These are phyloP conservation scores for Neurospora hispaniola DNA, from an alignment of 495 filamentous ascomycete genomes.

Conservation along the genomic window DNA sequence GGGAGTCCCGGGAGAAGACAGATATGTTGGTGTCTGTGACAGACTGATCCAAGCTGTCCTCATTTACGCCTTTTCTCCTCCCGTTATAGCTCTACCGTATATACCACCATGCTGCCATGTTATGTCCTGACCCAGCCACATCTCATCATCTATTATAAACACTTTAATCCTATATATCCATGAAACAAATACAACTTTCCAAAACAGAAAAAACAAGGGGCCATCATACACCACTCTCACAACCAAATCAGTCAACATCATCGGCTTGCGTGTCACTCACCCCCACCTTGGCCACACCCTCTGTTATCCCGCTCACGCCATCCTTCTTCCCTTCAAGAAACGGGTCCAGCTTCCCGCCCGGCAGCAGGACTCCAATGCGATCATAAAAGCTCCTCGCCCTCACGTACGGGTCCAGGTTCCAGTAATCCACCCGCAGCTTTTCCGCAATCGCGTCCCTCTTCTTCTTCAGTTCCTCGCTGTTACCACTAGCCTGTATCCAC, in stretches of 20 bases:
- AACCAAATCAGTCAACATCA: constrained; percentile 41
- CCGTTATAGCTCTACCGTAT: not conserved
- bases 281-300: constrained; percentile 15
- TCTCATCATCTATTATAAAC: not conserved
- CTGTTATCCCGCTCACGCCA: constrained; percentile 17
- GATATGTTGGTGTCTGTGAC: not conserved
- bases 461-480: constrained; percentile 28
- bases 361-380: constrained; percentile 54
- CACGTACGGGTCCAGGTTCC: constrained; percentile 69
- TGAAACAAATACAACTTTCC: not conserved
- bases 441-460: constrained; percentile 45
- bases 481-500: constrained; percentile 52
- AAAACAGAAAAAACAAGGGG: not conserved
- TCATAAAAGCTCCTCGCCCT: constrained; percentile 67
- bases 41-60: not conserved
- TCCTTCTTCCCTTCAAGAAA: constrained; percentile 40
- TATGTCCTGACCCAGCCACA: not conserved
- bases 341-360: constrained; percentile 56
- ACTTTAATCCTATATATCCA: not conserved
- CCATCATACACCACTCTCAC: not conserved
- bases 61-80: not conserved
- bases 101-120: not conserved
- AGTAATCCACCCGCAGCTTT: constrained; percentile 65
- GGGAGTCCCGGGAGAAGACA: not conserved
- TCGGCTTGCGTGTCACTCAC: constrained; percentile 34